These are phyloP conservation scores for Trichosporon asahii DNA, from an alignment of 1,284 basidiomycete genomes.

Conservation along the genomic window DNA sequence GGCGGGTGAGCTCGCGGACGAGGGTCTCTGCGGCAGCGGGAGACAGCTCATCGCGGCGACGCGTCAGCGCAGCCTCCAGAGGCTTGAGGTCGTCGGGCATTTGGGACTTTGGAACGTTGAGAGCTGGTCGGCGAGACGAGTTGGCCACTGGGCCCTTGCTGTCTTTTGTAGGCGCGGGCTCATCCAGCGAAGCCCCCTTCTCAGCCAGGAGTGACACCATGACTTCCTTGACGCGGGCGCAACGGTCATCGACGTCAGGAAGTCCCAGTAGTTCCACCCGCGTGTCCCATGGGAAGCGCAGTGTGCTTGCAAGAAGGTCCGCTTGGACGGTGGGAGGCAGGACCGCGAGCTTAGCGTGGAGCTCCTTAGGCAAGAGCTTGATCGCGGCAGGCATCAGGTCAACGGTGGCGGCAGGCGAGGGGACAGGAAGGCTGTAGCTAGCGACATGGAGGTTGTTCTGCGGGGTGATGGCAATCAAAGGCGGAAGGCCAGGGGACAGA, in stretches of 20 bases:
- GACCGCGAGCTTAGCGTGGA: constrained; percentile 35
- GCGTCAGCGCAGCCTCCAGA: constrained; percentile 25
- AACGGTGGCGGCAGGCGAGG: constrained; percentile 21
- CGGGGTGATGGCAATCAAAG: constrained; percentile 43
- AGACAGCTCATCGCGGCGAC: constrained; percentile 32
- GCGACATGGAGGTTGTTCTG: constrained; percentile 35
- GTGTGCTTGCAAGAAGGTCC: constrained; percentile 42
- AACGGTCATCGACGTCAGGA: constrained; percentile 35
- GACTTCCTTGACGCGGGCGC: constrained; percentile 30
- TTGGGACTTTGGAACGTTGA: constrained; percentile 14
- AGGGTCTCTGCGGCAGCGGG: constrained; percentile 31
- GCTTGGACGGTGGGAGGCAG: constrained; percentile 37
- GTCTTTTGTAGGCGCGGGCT: constrained; percentile 10
- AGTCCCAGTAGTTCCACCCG: constrained; percentile 40
- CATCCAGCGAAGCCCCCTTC: constrained; percentile 25
- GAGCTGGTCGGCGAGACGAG: neutral
- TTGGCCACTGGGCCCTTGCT: neutral
- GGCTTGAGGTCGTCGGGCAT: constrained; percentile 44
- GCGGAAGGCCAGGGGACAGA: constrained; percentile 43
- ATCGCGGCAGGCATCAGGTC: constrained; percentile 37
- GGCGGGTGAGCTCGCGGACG: constrained; percentile 34
- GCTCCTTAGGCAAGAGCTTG: constrained; percentile 35
- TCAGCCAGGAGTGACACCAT: constrained; percentile 28
- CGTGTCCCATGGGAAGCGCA: constrained; percentile 40
- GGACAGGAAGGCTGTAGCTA: constrained; percentile 40